Evolutionary conservation across 2,329 filamentous ascomycete species (phyloP), one percentile per base, ranked within the genome.

Genomic region (Cephalotrichum gorgonifer): DNA sequence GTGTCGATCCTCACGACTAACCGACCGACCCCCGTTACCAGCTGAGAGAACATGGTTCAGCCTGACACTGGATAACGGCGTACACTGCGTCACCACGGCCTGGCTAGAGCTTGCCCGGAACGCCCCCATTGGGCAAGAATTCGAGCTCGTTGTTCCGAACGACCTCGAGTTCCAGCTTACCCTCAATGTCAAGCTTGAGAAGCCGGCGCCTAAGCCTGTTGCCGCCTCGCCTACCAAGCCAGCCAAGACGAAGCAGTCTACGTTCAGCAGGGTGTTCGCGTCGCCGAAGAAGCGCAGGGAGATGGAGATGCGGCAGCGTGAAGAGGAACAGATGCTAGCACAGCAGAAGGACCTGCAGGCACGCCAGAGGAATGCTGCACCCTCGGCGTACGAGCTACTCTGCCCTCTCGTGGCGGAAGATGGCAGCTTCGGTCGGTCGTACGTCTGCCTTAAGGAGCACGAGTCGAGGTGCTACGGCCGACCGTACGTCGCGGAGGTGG

Each of bases 141-240:
- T 98, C 58, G 93, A 98, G 69, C 81, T 98, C 42, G 90, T 97
- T 28, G 93, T 98, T 25, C 84, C 94, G 45, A 93, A 95, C 57
- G 93, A 98, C 58, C 80, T 98, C n/a, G 93, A 98, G 65, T 98
- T 98, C 70, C 93, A 98, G 67, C 79, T 98, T 35, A 97, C 93
- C 1, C 78, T 98, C 14, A 95, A 96, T 56, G 94, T 95, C 55
- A 96, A 96, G 71, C 76, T 97, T 23, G 86, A 90, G 55, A 87
- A 90, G 60, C 87, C 86, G 6, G 81, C 83, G 25, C 76, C 85
- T 12, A 71, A 71, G 52, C 69, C 69, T 49, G 62, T 76, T 2
- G 62, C 69, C 2, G 44, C 53, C 12, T 52, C 55, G 22, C 68
- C 70, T 33, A 77, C 82, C 3, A 80, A 85, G 2, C 73, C 76